Base-by-base conservation (phyloP, 768 basidiomycete genomes). In the Mycena rosella region DNA sequence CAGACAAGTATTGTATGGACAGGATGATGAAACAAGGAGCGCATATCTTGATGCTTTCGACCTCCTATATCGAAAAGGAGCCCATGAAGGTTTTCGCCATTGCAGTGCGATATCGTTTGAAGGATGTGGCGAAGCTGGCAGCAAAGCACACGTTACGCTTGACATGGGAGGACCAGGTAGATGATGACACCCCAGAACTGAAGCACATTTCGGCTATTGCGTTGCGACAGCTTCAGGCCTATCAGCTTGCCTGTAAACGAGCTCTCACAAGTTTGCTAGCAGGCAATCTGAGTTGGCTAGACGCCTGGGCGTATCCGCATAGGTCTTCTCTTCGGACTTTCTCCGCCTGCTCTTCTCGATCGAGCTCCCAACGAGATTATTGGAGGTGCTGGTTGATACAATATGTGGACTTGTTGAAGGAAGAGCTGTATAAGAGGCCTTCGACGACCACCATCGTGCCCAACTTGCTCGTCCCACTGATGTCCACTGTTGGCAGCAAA, bases 1-100 rank as follows among this genome's bases (percentile, higher is more conserved):
- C 55, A 56, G 55, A 56, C 55, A 56, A 56, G 34, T 42, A 56
- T 27, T 40, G 40, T 22, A 20, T 56, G 55, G 55, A 56, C 30
- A 40, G 44, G 13, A 32, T 56, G 55, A 44, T 29, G 24, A 56
- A n/a, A 17, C 55, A 56, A 26, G 38, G 26, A 11, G 55, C 26
- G 6, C 26, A 56, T 18, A 56, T 56, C 22, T 18, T 56, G 55
- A 26, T 56, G 55, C 36, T 56, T 26, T 42, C 55, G 38, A 42
- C 38, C 14, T 4, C 14, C 26, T 44, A 56, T 18, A 13, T 56
- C 18, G 38, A 56, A 29, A 40, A n/a, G n/a, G 55, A 56, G 55
- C 38, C 55, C 4, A 56, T 56, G 55, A 56, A 29, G 55, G 18
- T 56, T 13, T 56, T 56, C 55, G 55, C 55, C 20, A 13, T 56